Evolutionary conservation across 2,329 filamentous ascomycete genomes (phyloP).

Genomic region (Pseudogymnoascus verrucosus): DNA sequence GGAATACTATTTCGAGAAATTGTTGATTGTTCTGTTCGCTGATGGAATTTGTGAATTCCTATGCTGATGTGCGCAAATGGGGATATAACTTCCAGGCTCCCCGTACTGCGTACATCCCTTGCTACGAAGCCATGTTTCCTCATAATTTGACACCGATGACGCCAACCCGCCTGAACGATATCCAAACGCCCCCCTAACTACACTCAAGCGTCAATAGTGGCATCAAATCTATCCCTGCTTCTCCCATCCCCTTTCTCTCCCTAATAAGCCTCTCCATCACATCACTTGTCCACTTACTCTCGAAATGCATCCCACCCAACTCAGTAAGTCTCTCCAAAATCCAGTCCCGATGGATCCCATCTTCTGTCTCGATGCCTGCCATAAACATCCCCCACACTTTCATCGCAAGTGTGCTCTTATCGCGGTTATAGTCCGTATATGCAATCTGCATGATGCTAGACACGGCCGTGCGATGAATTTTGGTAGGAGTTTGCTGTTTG

Average conservation of each 20-base stretch:
- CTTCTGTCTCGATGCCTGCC: conserved; percentile 30
- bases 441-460: background rate
- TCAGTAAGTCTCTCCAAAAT: conserved; percentile 20
- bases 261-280: background rate
- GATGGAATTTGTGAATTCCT: too few relatives aligned
- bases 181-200: background rate
- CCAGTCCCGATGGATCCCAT: conserved; percentile 29
- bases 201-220: background rate
- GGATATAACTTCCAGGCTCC: too few relatives aligned
- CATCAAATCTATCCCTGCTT: background rate
- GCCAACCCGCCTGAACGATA: background rate
- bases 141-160: background rate
- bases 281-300: background rate
- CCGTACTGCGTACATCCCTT: too few relatives aligned
- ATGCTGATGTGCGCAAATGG: too few relatives aligned
- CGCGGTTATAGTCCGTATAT: background rate
- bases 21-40: background rate
- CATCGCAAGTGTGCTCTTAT: background rate
- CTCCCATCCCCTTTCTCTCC: background rate
- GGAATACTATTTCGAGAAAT: background rate
- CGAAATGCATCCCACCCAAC: background rate
- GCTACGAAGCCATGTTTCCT: background rate
- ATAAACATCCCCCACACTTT: conserved; percentile 28
- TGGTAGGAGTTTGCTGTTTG: background rate
- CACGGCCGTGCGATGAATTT: background rate